phyloP scores from a whole-genome alignment of 306 rosid genomes.

The Benincasa hispida region DNA sequence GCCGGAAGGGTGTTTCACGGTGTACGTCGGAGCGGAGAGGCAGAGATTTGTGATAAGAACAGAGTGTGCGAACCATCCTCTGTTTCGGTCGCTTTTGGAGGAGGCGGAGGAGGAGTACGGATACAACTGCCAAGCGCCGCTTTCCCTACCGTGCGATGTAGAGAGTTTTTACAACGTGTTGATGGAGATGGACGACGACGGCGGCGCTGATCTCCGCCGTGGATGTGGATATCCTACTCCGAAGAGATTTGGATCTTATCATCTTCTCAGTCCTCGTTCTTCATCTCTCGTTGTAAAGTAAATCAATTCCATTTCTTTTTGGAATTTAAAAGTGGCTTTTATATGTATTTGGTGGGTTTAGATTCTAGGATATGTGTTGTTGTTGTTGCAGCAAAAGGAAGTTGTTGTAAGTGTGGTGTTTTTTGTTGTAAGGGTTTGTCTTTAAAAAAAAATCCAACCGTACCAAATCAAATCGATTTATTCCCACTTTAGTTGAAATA shows the following conservation, averaged over 20 bases:
- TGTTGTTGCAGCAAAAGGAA: neutral
- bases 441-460: neutral
- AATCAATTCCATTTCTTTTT: constrained; percentile 21
- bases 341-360: neutral
- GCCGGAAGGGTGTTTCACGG: constrained; percentile 67
- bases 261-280: constrained; percentile 36
- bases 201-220: constrained; percentile 6
- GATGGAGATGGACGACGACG: constrained; percentile 47
- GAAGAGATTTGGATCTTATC: constrained; percentile 34
- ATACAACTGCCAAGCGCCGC: constrained; percentile 51
- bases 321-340: neutral
- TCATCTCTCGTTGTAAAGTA: constrained; percentile 22
- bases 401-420: neutral
- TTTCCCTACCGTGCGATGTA: constrained; percentile 63
- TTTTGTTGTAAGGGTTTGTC: neutral
- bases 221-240: constrained; percentile 27
- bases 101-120: constrained; percentile 88
- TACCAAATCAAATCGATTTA: neutral
- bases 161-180: constrained; percentile 45
- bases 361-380: neutral
- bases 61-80: constrained; percentile 57
- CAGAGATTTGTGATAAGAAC: constrained; percentile 58
- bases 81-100: constrained; percentile 62
- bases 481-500: too few species aligned
- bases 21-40: constrained; percentile 63